Evolutionary conservation across 2,329 filamentous ascomycete genomes (phyloP), one percentile per base, ranked within the genome.

Genomic region (Penicillium sp.): DNA sequence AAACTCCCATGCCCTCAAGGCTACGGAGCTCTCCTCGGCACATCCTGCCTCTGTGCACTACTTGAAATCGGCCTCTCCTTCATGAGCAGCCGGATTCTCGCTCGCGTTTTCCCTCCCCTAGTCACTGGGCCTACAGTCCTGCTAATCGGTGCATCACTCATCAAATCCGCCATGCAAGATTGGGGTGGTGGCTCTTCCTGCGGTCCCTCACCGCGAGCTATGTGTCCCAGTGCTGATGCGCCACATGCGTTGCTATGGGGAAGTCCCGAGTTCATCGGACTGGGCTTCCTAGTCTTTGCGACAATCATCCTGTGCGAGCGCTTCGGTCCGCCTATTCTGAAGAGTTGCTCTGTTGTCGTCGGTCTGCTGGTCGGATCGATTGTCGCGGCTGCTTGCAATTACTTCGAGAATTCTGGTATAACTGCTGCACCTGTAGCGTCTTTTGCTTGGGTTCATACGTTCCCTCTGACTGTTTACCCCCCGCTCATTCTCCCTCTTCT

Each of bases 381-480:
- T 56, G 84, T 88, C 17, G 85, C 85, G 4, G 86, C 76, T 7
- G 83, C 84, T 3, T 84, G 80, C 51, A 85, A 85, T 10, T 88
- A 88, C 70, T 88, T 87, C 64, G 83, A 84, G 46, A 69, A 73
- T 10, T 74, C 75, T 5, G 77, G 78, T 32, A 87, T 89, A 59
- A 77, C 84, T 52, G 73, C 77, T 6, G 84, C 86, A 0, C 85
- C 85, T 0, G 81, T 79, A 1, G 84, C 74, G 3, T 85, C 82
- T n/a, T 89, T 89, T 70, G 82, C 88, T 64, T 89, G 86, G 86
- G 83, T 87, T 17, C 78, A 85, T 54, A 88, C 84, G 0, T 89
- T 88, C 76, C 81, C 81, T n/a, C 72, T 89, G 6, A 78, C 75
- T 7, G 75, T 88, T 7, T 88, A 89, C 58, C 82, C 82, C 0